Conservation (phyloP, 345 rosid genomes). For the Acer yangbiense region DNA sequence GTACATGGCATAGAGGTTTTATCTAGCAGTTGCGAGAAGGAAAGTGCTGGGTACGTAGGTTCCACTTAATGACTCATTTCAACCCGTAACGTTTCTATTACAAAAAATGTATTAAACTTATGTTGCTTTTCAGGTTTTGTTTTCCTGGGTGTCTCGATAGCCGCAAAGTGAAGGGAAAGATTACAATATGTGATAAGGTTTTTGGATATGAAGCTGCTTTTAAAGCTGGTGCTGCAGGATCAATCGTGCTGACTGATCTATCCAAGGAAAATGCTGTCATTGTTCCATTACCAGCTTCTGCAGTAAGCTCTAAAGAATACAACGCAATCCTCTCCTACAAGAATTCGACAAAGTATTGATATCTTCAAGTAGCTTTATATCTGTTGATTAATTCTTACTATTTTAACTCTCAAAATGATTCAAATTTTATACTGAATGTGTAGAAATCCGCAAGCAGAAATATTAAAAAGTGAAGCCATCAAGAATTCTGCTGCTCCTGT, state of each 20-base stretch:
- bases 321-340: slow-evolving; percentile 25
- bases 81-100: neutral
- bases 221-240: slow-evolving; percentile 30
- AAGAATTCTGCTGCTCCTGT: slow-evolving; percentile 15
- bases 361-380: neutral
- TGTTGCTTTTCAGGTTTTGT: slow-evolving; percentile 29
- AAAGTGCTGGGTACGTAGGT: neutral
- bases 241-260: slow-evolving; percentile 1
- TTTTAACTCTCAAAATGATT: neutral
- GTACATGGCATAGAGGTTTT: slow-evolving; percentile 25
- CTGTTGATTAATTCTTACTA: neutral
- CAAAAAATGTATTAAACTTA: too few species aligned
- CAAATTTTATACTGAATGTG: neutral
- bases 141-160: slow-evolving; percentile 24
- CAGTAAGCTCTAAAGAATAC: slow-evolving; percentile 3
- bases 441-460: slow-evolving; percentile 20
- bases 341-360: slow-evolving; percentile 35
- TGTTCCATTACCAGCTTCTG: slow-evolving; percentile 31
- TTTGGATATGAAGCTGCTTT: neutral
- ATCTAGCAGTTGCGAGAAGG: too few species aligned
- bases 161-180: slow-evolving; percentile 39
- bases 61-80: neutral
- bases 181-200: slow-evolving; percentile 26
- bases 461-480: slow-evolving; percentile 19
- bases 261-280: neutral